A percentile compares a stretch with the other conserved stretches of the same genome.
phyloP scores from a whole-genome alignment of 805 yeast genomes.

The Teunomyces kruisii region DNA sequence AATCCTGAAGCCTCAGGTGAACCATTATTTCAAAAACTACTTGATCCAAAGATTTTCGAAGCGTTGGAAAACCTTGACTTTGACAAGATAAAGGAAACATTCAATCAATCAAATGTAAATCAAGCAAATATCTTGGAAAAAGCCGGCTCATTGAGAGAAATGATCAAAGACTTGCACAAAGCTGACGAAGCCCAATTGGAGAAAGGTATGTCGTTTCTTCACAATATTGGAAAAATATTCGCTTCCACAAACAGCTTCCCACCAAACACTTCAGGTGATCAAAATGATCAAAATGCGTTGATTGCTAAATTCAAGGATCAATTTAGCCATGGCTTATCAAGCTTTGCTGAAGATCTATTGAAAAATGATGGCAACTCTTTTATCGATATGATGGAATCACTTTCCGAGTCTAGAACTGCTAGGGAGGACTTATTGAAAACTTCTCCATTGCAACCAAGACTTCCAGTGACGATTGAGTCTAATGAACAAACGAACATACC shows the following conservation, averaged over 20 bases:
- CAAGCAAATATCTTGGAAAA: slow-evolving; percentile 24
- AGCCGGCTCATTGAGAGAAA: slow-evolving; percentile 25
- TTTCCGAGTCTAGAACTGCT: slow-evolving; percentile 52
- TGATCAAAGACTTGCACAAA: slow-evolving; percentile 24
- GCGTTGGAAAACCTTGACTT: slow-evolving; percentile 28
- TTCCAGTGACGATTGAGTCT: not conserved
- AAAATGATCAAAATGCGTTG: slow-evolving; percentile 6
- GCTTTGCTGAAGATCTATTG: slow-evolving; percentile 74
- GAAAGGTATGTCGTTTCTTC: slow-evolving; percentile 23
- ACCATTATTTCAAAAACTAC: slow-evolving; percentile 19
- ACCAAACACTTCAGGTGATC: slow-evolving; percentile 7
- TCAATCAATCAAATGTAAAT: slow-evolving; percentile 6
- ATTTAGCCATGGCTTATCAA: slow-evolving; percentile 25
- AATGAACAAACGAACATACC: not conserved
- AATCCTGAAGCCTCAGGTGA: slow-evolving; percentile 8
- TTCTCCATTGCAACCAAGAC: not conserved
- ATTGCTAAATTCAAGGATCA: slow-evolving; percentile 17
- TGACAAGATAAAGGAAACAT: slow-evolving; percentile 19
- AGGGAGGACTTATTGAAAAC: slow-evolving; percentile 23
- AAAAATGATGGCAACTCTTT: slow-evolving; percentile 77
- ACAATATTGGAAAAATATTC: slow-evolving; percentile 23
- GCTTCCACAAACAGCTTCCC: slow-evolving; percentile 8
- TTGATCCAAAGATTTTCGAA: slow-evolving; percentile 27
- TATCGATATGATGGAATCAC: slow-evolving; percentile 74
- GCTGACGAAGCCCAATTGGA: slow-evolving; percentile 26